Base-by-base conservation (phyloP, 2,329 filamentous ascomycete genomes). In the Pseudogymnoascus sp. region DNA sequence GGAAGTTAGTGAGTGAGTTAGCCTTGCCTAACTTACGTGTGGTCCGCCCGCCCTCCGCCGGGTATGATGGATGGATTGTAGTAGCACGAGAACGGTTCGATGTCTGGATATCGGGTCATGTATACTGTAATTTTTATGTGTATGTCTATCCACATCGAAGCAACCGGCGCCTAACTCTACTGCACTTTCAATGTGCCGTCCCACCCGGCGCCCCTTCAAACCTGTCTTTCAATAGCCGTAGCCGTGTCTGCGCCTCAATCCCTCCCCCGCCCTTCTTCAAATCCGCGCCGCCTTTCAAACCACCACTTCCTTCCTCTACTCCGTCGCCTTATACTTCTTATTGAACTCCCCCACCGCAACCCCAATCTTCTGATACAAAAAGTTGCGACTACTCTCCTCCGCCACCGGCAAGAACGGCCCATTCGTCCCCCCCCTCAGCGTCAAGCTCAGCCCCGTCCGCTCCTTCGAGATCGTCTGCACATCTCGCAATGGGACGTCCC, bases 381-480 rank as follows among this genome's bases (percentile, higher is more conserved):
- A 89, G 1, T 81, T 79, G 44, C 86, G 76, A 31, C 84, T 82
- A 62, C 87, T 90, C 75, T 97, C 93, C 70, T 96, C 92, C n/a
- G 87, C 88, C 5, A 97, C 89, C 0, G 95, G 95, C 5, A 99
- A 87, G 72, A 97, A 99, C 2, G 95, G 95, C 0, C 95, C 95
- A 73, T 96, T 96, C 2, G 89, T 90, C 3, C 93, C 93, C 10
- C 93, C 93, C 69, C 96, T 89, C 68, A 97, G 78, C 56, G 90
- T 88, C 66, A 99, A 84, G 69, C 90, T 93, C 77, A 99, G 86
- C 0, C 95, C 96, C 0, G 95, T 99, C 61, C 95, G 82, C 81
- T 99, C 96, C 79, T 97, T 99, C 53, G 89, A 90, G 68, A 99
- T 97, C 0, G 93, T 97, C 80, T 97, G 93, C 18, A 99, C 86